phyloP scores from a whole-genome alignment of 1,284 basidiomycete species.

The Pisolithus thermaeus region DNA sequence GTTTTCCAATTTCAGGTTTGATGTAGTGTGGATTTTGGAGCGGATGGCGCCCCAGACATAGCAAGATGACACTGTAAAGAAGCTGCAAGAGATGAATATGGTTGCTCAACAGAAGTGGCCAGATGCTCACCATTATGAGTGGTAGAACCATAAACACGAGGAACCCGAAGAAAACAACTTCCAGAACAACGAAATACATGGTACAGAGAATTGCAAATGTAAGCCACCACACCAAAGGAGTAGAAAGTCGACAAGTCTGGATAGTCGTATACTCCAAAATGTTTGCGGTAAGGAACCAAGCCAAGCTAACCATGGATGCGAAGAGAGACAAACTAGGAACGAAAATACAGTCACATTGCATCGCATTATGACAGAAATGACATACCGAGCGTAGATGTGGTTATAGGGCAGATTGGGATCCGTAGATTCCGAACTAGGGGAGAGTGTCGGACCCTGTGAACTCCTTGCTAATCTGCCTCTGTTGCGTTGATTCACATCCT shows the following conservation, averaged over 20 bases:
- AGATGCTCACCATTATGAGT: slow-evolving; percentile 59
- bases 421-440: slow-evolving; percentile 14
- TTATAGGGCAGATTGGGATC: slow-evolving; percentile 28
- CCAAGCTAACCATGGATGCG: slow-evolving; percentile 61
- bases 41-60: slow-evolving; percentile 72
- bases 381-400: slow-evolving; percentile 36
- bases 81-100: slow-evolving; percentile 39
- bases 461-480: slow-evolving; percentile 16
- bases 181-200: slow-evolving; percentile 68
- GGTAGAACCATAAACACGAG: slow-evolving; percentile 73
- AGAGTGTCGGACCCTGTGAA: background rate
- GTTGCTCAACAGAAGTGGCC: background rate
- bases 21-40: slow-evolving; percentile 64
- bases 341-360: slow-evolving; percentile 2
- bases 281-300: slow-evolving; percentile 75
- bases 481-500: slow-evolving; percentile 19
- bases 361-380: slow-evolving; percentile 1
- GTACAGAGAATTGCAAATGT: slow-evolving; percentile 73
- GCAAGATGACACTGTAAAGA: slow-evolving; percentile 67
- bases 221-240: slow-evolving; percentile 80
- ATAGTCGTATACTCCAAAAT: slow-evolving; percentile 71
- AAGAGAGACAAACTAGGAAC: slow-evolving; percentile 50
- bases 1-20: slow-evolving; percentile 69
- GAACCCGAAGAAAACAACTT: slow-evolving; percentile 65
- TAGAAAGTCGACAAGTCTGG: slow-evolving; percentile 58